Base-by-base conservation (phyloP, 2,329 filamentous ascomycete species). In the Hypoxylon sp. region DNA sequence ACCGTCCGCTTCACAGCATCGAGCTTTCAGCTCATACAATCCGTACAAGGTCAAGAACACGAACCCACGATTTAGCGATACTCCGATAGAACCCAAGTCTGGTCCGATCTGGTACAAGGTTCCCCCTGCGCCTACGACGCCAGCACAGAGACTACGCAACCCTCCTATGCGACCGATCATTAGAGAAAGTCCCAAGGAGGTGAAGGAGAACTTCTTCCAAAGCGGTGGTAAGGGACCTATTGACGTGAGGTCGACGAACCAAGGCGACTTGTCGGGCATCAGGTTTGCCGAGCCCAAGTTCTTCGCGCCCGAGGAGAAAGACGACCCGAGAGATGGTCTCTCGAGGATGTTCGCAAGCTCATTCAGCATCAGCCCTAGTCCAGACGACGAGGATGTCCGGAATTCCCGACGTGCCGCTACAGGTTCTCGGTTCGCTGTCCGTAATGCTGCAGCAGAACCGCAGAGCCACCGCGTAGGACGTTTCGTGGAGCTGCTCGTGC, bases 101-200 rank as follows among this genome's bases (percentile, higher is more conserved):
- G 79, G 77, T 1, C 84, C 87, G 1, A 92, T 92, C 69, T 88
- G 86, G 79, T 89, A 86, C 74, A 86, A 83, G 55, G 81, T 92
- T 2, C 90, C 90, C 3, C 80, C 87, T 0, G 87, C 88, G 1
- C 89, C 90, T 11, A 83, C 81, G 11, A 83, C 81, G n/a, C 87
- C 88, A 18, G 86, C 87, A 2, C 83, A 86, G 35, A 79, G 81
- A 38, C 72, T 86, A 5, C 80, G 84, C 26, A 90, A 89, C 58
- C 87, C 87, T 1, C 81, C 83, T 3, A 84, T 82, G 57, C 77
- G 80, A 29, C 81, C 85, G 0, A 74, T 81, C 1, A 75, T 88
- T 21, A 76, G 78, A 48, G 78, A 69, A 67, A 82, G 72, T 65
- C 79, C 69, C 35, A 78, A 60, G 26, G 77, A 73, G 69, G 79